Evolutionary conservation across 2,329 filamentous ascomycete species (phyloP).

Genomic region (Zelopaecilomyces penicillatus): DNA sequence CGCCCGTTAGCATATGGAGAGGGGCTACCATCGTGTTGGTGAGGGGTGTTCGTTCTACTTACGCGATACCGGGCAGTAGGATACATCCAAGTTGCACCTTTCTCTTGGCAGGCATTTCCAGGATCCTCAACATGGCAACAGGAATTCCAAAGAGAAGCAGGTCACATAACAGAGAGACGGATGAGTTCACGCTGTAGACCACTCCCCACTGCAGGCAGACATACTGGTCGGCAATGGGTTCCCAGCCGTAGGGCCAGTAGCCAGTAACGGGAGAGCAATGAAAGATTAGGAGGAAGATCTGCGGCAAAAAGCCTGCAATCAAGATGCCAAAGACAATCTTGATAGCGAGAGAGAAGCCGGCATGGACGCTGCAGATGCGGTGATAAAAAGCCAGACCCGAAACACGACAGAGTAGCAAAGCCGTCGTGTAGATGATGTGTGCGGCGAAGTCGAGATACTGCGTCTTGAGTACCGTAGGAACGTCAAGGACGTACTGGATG

Average conservation of each 20-base stretch:
- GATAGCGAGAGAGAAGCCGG: slow-evolving; percentile 27
- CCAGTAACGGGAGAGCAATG: slow-evolving; percentile 43
- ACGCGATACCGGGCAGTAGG: slow-evolving; percentile 41
- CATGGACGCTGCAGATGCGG: slow-evolving; percentile 33
- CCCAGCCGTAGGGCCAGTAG: slow-evolving; percentile 43
- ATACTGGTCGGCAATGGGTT: slow-evolving; percentile 30
- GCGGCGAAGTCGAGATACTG: slow-evolving; percentile 41
- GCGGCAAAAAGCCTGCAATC: slow-evolving; percentile 35
- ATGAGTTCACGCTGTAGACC: slow-evolving; percentile 43
- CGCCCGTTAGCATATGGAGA: slow-evolving; percentile 8
- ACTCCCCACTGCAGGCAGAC: slow-evolving; percentile 41
- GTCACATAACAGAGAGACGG: slow-evolving; percentile 40
- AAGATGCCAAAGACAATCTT: slow-evolving; percentile 27
- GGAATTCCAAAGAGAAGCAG: slow-evolving; percentile 43
- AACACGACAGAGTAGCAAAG: slow-evolving; percentile 40
- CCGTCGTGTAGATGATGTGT: slow-evolving; percentile 43
- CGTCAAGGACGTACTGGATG: slow-evolving; percentile 37
- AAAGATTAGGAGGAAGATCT: slow-evolving; percentile 42
- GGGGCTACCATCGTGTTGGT: not conserved
- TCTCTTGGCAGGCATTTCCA: slow-evolving; percentile 34
- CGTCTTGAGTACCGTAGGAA: slow-evolving; percentile 30
- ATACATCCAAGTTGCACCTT: slow-evolving; percentile 41
- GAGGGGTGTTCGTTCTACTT: slow-evolving; percentile 14
- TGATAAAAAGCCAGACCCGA: slow-evolving; percentile 45
- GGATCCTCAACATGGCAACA: slow-evolving; percentile 34